phyloP scores from a whole-genome alignment of 2,329 filamentous ascomycete genomes.

The Pseudogymnoascus sp. region DNA sequence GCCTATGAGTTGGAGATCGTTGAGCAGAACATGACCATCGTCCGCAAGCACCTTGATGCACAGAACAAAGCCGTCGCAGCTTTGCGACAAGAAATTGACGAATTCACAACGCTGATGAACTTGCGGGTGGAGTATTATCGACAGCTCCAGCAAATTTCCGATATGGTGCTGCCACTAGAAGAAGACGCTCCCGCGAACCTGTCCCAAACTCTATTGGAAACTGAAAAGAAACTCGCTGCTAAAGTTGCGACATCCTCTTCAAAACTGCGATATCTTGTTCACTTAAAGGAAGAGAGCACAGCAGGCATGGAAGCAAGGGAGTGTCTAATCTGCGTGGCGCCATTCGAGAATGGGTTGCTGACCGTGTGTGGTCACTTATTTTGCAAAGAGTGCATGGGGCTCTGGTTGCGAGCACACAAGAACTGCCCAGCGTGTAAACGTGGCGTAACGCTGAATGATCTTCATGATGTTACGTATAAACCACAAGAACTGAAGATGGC shows the following conservation, averaged over 20 bases:
- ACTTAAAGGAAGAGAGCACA: constrained; percentile 41
- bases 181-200: constrained; percentile 40
- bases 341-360: constrained; percentile 69
- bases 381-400: constrained; percentile 75
- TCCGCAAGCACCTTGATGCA: constrained; percentile 45
- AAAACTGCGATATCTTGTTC: constrained; percentile 64
- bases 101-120: constrained; percentile 75
- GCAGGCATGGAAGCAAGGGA: constrained; percentile 56
- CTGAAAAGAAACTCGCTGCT: constrained; percentile 44
- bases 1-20: constrained; percentile 58
- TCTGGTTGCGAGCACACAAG: constrained; percentile 67
- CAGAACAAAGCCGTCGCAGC: constrained; percentile 42
- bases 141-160: constrained; percentile 84
- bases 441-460: constrained; percentile 53
- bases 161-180: constrained; percentile 60
- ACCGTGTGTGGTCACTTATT: constrained; percentile 89
- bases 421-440: constrained; percentile 83
- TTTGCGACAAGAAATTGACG: constrained; percentile 63
- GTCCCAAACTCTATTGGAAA: constrained; percentile 32
- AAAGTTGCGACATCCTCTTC: constrained; percentile 57
- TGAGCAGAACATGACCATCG: constrained; percentile 50
- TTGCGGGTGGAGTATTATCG: constrained; percentile 80
- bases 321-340: constrained; percentile 77
- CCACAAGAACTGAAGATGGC: constrained; percentile 64
- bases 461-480: constrained; percentile 81